A percentile compares a stretch with the other conserved stretches of the same genome.
Evolutionary conservation across 148 eudicot genomes (phyloP).

Genomic region (Rhododendron molle): DNA sequence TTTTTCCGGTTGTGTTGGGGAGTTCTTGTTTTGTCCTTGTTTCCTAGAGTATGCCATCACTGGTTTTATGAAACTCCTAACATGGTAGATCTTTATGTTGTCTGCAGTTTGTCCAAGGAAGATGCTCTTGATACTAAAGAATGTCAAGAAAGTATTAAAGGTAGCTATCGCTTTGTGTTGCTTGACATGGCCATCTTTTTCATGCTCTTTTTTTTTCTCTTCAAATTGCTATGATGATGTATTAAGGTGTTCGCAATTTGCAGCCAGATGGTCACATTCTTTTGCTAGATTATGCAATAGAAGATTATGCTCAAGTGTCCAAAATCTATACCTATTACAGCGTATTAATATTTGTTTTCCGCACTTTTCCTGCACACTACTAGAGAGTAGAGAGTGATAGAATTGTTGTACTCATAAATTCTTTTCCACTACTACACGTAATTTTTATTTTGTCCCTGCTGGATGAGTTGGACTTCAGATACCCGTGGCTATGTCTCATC

Average conservation of each 20-base stretch:
- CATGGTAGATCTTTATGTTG: conserved; percentile 34
- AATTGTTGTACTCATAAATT: neutral
- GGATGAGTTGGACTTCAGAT: neutral
- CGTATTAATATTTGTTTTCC: neutral
- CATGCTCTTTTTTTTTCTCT: too few relatives aligned
- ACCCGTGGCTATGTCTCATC: neutral
- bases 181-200: neutral
- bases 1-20: neutral
- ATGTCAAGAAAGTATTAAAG: conserved; percentile 36
- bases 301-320: conserved; percentile 36
- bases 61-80: conserved; percentile 9
- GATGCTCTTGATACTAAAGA: conserved; percentile 31
- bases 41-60: neutral
- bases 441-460: neutral
- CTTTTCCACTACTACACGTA: neutral
- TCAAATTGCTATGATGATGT: neutral
- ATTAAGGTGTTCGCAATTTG: conserved; percentile 4
- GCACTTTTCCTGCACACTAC: neutral
- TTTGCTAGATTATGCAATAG: conserved; percentile 37
- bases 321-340: neutral
- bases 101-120: conserved; percentile 45
- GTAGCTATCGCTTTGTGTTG: conserved; percentile 10
- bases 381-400: neutral
- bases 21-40: neutral
- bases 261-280: conserved; percentile 48